Base-by-base conservation (phyloP, 1,284 basidiomycete species). In the Thecaphora frezii region DNA sequence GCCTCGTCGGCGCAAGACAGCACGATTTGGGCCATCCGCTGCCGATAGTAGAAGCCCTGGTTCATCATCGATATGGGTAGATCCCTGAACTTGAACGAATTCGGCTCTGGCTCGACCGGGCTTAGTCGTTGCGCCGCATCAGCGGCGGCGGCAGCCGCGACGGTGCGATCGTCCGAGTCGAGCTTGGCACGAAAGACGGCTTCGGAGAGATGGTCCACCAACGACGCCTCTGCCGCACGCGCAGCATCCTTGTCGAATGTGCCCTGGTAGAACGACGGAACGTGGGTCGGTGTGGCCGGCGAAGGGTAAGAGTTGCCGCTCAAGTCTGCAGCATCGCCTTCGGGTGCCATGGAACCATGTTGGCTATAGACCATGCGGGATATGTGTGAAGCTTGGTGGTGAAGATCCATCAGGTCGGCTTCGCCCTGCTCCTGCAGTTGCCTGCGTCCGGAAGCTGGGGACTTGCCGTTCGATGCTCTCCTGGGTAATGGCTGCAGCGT, bases 1-100 rank as follows among this genome's bases (percentile, higher is more conserved):
- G 52, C 64, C 50, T 58, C 44, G 22, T 59, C 58, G 41, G 55
- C 55, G 48, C 46, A 58, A 2, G 61, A 44, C 10, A 66, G 48
- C 43, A 66, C 55, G 50, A 66, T 55, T 10, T 62, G 59, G 4
- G 64, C 64, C 1, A 55, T 55, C 12, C 55, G 64, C 40, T 66
- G 58, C 14, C 64, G 55, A 41, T 54, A 51, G 51, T 53, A 47
- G 43, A 51, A 66, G 53, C 58, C 41, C 16, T 62, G 52, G 52
- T 62, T 59, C n/a, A 48, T 49, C 47, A 66, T 38, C 10, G 36
- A 54, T 25, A 48, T 18, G 1, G 63, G 63, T 18, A 66, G 46
- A 3, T 51, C 21, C 9, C 46, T 43, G 25, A 66, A 62, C 22
- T 43, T 49, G 42, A 66, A 62, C n/a, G 36, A 7, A 7, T 23